Base-by-base conservation (phyloP, 805 yeast species). In the Wickerhamiella sorbophila region DNA sequence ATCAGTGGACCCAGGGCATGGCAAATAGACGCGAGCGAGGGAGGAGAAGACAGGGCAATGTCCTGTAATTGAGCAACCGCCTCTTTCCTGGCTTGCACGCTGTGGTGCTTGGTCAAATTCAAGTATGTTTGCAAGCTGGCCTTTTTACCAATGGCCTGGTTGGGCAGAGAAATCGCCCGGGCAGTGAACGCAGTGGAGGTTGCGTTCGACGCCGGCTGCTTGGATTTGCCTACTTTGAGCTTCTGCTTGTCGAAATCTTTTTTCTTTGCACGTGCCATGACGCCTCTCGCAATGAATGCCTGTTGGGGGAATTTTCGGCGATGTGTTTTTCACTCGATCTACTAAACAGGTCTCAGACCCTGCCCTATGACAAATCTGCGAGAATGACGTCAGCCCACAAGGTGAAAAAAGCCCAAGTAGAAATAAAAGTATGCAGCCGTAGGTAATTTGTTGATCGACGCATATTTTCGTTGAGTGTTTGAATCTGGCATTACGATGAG, bases 131-230 rank as follows among this genome's bases (percentile, higher is more conserved):
- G 22, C 16, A 48, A 35, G 19, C 39, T 15, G 29, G 48, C 45
- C 24, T 39, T 48, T 17, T 42, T 45, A 32, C 47, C 44, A 14
- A 68, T 46, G 9, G 64, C 52, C 54, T 72, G 76, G 45, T 62
- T 60, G 8, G 72, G 75, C 29, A 71, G 59, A 24, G 69, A 60
- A 44, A 72, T 69, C 33, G 73, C 57, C 53, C 76, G 81, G 9
- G 94, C 77, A 35, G 71, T 72, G 62, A 88, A 88, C 0, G 93
- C 79, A 0, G 94, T 84, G 50, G 81, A 88, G 4, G 98, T 91
- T 44, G 70, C 74, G 56, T 85, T 84, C 16, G 75, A 72, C 4
- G 86, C 75, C 48, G 74, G 74, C 4, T 76, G 74, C 16, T 74
- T 73, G 2, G 79, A 66, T 60, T 91, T 91, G 43, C 98, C 98